Evolutionary conservation across 2,329 filamentous ascomycete species (phyloP), one percentile per base, ranked within the genome.

Genomic region (Penicillium sp.): DNA sequence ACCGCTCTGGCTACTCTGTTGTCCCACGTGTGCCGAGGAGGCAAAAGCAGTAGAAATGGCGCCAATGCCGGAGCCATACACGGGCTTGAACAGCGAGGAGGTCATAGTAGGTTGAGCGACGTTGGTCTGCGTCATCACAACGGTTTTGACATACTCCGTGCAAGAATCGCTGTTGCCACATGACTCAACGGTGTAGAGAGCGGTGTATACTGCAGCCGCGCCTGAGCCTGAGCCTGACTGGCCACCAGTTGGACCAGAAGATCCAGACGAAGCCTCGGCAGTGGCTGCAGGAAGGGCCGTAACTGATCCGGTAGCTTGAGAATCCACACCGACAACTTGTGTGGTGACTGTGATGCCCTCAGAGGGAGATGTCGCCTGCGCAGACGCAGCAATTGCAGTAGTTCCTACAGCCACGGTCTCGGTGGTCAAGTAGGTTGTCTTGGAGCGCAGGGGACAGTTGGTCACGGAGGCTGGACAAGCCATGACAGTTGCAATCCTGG

Each of bases 401-500:
- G 43, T 46, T 46, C 43, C 43, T 9, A 42, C 19, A 11, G 37
- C 26, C 46, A 35, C 5, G 19, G 59, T 67, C 50, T 67, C 67
- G 3, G 66, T 70, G 31, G 62, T 67, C 33, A 64, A 16, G 26
- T 51, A 58, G 11, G 58, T 64, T 3, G 56, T 63, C 53, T 57
- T 54, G 1, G 53, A 58, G 8, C 56, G 50, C 8, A 59, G 59
- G 16, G 69, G 69, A 57, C 70, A 72, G 26, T 71, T 55, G 10
- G 68, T 69, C 1, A 72, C 66, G 2, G 59, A 62, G 8, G 63
- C 58, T 1, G 69, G 63, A 35, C 69, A 72, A 10, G 59, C 57
- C 8, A 64, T 70, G 33, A 70, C 56, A 1, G 68, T 72, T 19
- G 69, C 64, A 11, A 62, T 59, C 3, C 55, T 57, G 4, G 65